phyloP scores from a whole-genome alignment of 768 basidiomycete genomes.

The Terana coerulea region DNA sequence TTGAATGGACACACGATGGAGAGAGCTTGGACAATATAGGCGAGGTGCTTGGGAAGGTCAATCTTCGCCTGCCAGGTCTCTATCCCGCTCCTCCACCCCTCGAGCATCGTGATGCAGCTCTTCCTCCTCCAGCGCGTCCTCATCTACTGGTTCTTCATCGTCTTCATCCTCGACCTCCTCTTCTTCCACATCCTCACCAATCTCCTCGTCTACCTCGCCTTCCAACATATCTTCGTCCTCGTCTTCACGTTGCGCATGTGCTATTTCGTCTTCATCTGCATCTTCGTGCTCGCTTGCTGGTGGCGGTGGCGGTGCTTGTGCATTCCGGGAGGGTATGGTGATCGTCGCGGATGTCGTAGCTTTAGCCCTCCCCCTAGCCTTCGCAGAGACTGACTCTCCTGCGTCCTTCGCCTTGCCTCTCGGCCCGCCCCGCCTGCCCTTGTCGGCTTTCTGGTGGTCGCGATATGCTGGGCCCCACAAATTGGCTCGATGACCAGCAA shows the following conservation, averaged over 20 bases:
- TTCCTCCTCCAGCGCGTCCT: conserved; percentile 41
- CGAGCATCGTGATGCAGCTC: conserved; percentile 36
- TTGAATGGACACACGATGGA: no score
- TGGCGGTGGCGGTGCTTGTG: conserved; percentile 11
- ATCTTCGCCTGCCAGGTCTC: conserved; percentile 10
- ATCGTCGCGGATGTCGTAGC: conserved; percentile 11
- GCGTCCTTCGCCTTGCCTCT: conserved; percentile 24
- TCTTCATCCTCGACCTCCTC: conserved; percentile 29
- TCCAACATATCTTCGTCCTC: conserved; percentile 30
- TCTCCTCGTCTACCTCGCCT: conserved; percentile 26
- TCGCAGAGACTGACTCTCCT: conserved; percentile 23
- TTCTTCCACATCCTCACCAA: conserved; percentile 32
- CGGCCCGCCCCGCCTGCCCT: conserved; percentile 33
- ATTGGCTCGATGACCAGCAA: background rate
- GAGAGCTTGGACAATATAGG: no score
- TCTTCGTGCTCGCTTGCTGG: conserved; percentile 15
- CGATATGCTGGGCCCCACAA: conserved; percentile 46
- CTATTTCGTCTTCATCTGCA: conserved; percentile 21
- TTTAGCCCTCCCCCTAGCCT: conserved; percentile 33
- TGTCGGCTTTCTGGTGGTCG: conserved; percentile 58
- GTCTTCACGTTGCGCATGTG: conserved; percentile 26
- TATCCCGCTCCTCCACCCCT: conserved; percentile 31
- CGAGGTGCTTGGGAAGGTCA: background rate
- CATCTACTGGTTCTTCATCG: conserved; percentile 39
- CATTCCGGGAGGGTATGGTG: background rate